Evolutionary conservation across 805 yeast species (phyloP).

Genomic region (Ascoidea tarda): DNA sequence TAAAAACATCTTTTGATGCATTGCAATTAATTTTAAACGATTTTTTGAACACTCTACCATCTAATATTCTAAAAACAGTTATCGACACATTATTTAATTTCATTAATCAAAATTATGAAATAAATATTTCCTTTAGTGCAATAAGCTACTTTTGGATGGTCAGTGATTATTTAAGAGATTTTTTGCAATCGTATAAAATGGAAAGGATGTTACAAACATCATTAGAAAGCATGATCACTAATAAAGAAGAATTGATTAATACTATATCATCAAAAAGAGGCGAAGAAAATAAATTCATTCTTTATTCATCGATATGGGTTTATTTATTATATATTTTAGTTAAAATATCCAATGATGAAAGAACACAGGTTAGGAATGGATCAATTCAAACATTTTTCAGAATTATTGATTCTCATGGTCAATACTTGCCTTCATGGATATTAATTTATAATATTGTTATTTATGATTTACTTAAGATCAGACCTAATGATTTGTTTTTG

Average conservation of each 20-base stretch:
- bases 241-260: conserved; percentile 14
- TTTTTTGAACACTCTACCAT: conserved; percentile 61
- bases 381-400: conserved; percentile 81
- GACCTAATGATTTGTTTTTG: conserved; percentile 13
- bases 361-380: conserved; percentile 81
- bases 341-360: conserved; percentile 42
- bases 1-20: conserved; percentile 65
- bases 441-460: conserved; percentile 53
- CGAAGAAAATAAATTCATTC: conserved; percentile 13
- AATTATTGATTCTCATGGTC: conserved; percentile 61
- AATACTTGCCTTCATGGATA: conserved; percentile 47
- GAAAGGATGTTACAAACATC: conserved; percentile 1
- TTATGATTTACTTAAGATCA: conserved; percentile 26
- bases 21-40: conserved; percentile 78
- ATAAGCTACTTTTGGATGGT: conserved; percentile 87
- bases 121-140: conserved; percentile 83
- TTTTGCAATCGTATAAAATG: background rate
- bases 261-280: conserved; percentile 13
- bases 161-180: conserved; percentile 52
- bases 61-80: conserved; percentile 43
- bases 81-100: conserved; percentile 64
- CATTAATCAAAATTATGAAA: conserved; percentile 54
- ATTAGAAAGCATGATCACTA: conserved; percentile 10
- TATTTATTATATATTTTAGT: conserved; percentile 50
- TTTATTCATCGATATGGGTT: conserved; percentile 39